phyloP scores from a whole-genome alignment of 2,329 filamentous ascomycete genomes.

The Calycina marina region DNA sequence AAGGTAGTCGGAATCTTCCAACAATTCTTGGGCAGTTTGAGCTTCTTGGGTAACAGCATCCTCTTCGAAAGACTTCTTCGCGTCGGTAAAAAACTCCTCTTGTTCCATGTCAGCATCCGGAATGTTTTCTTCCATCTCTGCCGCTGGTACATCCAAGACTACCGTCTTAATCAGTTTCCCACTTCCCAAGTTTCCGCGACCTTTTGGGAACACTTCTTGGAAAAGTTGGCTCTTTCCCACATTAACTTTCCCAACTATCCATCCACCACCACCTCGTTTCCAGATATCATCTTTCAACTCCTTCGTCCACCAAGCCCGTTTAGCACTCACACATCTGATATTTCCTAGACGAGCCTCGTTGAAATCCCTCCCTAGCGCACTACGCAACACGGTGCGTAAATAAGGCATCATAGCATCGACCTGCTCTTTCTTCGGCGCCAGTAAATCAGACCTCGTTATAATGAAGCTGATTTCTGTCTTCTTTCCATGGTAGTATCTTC shows the following conservation, averaged over 20 bases:
- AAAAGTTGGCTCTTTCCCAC: slow-evolving; percentile 94
- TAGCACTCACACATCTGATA: slow-evolving; percentile 72
- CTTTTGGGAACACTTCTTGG: slow-evolving; percentile 76
- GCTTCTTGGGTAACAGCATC: not conserved
- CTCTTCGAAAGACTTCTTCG: not conserved
- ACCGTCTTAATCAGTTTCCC: slow-evolving; percentile 2
- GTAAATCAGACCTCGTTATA: slow-evolving; percentile 74
- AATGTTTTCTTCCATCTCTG: not conserved
- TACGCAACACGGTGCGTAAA: slow-evolving; percentile 59
- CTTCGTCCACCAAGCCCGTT: slow-evolving; percentile 81
- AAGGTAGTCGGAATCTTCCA: slow-evolving; percentile 7
- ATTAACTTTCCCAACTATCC: slow-evolving; percentile 97
- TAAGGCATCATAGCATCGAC: slow-evolving; percentile 82
- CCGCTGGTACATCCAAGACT: not conserved
- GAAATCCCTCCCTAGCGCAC: slow-evolving; percentile 54
- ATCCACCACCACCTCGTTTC: slow-evolving; percentile 69
- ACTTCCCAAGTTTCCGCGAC: slow-evolving; percentile 22
- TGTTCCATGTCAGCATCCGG: not conserved
- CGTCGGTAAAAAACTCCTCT: not conserved
- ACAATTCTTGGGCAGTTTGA: slow-evolving; percentile 9
- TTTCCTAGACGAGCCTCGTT: slow-evolving; percentile 73
- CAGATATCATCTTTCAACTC: slow-evolving; percentile 77
- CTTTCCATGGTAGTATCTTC: slow-evolving; percentile 50
- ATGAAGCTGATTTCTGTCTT: slow-evolving; percentile 77
- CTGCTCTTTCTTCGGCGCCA: slow-evolving; percentile 71